Conservation (phyloP, 176 grass and related monocot species). For the Paspalum notatum region DNA sequence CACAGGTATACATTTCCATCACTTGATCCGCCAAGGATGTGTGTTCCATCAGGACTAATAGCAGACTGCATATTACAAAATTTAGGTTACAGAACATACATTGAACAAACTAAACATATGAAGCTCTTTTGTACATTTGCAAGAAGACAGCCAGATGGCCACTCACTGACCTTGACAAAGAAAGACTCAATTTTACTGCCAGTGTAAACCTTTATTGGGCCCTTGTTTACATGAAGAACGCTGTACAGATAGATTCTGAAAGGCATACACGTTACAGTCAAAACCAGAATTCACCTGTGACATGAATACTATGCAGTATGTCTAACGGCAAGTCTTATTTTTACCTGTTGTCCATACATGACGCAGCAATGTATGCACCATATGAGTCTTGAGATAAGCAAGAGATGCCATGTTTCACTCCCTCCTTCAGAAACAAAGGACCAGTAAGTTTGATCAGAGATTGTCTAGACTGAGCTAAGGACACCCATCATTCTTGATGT, state of each 20-base stretch:
- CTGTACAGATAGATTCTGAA: constrained; percentile 93
- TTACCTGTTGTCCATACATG: constrained; percentile 97
- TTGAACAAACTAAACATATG: not conserved
- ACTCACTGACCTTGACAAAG: constrained; percentile 81
- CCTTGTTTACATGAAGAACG: constrained; percentile 75
- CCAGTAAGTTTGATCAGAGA: not conserved
- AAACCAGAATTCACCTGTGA: not conserved
- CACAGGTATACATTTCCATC: constrained; percentile 88
- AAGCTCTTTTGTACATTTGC: not conserved
- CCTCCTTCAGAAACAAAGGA: constrained; percentile 60
- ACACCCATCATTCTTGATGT: not conserved
- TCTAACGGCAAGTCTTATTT: not conserved
- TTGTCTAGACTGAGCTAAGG: not conserved
- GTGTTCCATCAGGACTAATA: constrained; percentile 83
- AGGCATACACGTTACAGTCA: constrained; percentile 22
- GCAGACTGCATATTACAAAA: constrained; percentile 58
- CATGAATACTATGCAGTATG: not conserved
- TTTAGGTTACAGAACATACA: constrained; percentile 28
- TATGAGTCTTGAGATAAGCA: constrained; percentile 85
- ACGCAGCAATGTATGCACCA: constrained; percentile 71
- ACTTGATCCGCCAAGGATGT: constrained; percentile 88
- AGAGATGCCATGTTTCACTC: constrained; percentile 82
- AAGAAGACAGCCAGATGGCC: not conserved
- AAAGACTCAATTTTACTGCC: constrained; percentile 97
- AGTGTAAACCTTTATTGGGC: constrained; percentile 70